Conservation (phyloP, 78 protist genomes). For the Dictyostelium purpureum region DNA sequence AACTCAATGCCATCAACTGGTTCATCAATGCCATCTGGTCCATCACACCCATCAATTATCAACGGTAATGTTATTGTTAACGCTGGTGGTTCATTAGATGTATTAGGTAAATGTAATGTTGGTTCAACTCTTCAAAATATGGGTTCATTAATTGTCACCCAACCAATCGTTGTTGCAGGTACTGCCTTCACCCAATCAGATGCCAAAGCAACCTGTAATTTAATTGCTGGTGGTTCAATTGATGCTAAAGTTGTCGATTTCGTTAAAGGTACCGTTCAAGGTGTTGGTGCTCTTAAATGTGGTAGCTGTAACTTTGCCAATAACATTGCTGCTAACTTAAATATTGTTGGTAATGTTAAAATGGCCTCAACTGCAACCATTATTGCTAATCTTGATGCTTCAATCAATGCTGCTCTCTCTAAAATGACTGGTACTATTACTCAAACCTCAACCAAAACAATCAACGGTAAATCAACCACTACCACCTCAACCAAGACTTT, state of each 20-base stretch:
- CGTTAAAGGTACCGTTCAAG: conserved; percentile 25
- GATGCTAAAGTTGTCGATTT: conserved; percentile 12
- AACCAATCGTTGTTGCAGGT: conserved; percentile 22
- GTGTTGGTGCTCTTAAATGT: conserved; percentile 68
- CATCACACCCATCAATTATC: background rate
- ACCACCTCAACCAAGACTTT: background rate
- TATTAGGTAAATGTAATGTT: background rate
- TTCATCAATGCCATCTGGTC: background rate
- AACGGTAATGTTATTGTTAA: conserved; percentile 31
- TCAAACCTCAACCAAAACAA: background rate
- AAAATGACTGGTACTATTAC: too few species aligned
- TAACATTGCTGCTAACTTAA: conserved; percentile 54
- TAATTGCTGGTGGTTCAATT: conserved; percentile 54
- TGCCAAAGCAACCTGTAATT: conserved; percentile 21
- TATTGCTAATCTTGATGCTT: conserved; percentile 43
- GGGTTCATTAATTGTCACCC: conserved; percentile 19
- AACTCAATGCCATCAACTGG: background rate
- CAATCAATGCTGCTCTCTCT: background rate
- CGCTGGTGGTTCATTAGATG: conserved; percentile 19
- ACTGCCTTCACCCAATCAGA: background rate
- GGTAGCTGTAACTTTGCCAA: conserved; percentile 49
- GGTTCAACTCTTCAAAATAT: background rate
- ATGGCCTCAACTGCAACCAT: conserved; percentile 17
- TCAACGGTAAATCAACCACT: background rate
- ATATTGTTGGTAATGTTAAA: conserved; percentile 46